phyloP scores from a whole-genome alignment of 768 basidiomycete species.

The Leccinum truebloodii region DNA sequence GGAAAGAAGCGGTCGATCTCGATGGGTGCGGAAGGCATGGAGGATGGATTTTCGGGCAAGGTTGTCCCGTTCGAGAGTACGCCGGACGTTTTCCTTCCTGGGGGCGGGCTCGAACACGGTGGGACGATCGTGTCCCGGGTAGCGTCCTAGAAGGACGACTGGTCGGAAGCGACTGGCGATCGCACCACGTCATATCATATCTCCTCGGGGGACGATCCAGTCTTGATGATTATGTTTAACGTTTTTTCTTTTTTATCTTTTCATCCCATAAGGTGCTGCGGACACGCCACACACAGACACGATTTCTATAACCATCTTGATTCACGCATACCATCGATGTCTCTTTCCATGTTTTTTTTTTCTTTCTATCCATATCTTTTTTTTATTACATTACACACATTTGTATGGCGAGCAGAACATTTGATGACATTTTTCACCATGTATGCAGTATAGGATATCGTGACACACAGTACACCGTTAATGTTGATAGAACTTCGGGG shows the following conservation, averaged over 20 bases:
- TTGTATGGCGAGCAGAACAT: constrained; percentile 14
- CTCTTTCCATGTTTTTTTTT: not conserved
- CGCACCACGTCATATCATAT: constrained; percentile 1
- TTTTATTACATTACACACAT: not conserved
- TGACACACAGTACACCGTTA: not conserved
- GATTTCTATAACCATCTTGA: constrained; percentile 9
- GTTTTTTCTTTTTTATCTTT: not conserved
- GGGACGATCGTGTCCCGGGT: constrained; percentile 40
- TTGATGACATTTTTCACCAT: constrained; percentile 7
- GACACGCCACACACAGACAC: constrained; percentile 17
- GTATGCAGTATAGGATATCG: constrained; percentile 2
- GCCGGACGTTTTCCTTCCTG: constrained; percentile 30
- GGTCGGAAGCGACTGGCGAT: not conserved
- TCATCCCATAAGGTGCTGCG: constrained; percentile 7
- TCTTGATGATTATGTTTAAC: not conserved
- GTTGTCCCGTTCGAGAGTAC: constrained; percentile 38
- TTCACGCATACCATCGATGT: not conserved
- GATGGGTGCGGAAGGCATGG: constrained; percentile 15
- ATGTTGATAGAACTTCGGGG: constrained; percentile 3
- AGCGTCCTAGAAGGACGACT: constrained; percentile 22
- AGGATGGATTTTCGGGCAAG: constrained; percentile 26
- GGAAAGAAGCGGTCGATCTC: constrained; percentile 27
- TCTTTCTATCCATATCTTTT: not conserved
- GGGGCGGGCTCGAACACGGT: constrained; percentile 32
- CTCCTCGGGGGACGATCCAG: not conserved